A percentile compares a stretch with the other conserved stretches of the same genome.
phyloP scores from a whole-genome alignment of 1,139 yeast genomes.

The Protomyces inundatus region DNA sequence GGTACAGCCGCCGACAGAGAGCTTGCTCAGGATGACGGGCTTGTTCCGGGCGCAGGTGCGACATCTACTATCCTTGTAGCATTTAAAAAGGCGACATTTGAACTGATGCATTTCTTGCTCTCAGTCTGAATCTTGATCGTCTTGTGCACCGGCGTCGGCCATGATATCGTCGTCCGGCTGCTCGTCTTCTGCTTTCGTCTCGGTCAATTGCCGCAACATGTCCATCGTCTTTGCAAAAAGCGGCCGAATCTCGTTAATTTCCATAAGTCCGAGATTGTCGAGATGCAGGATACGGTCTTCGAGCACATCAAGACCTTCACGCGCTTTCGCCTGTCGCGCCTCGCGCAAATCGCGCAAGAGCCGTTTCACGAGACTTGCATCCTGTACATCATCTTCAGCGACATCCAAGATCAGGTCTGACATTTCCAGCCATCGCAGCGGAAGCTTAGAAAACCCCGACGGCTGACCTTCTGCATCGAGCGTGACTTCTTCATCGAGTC shows the following conservation, averaged over 20 bases:
- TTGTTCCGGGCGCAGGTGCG: conserved; percentile 4
- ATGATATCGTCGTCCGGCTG: conserved; percentile 1
- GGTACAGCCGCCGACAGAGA: conserved; percentile 30
- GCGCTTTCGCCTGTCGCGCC: conserved; percentile 70
- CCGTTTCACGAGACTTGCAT: conserved; percentile 59
- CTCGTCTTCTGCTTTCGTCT: conserved; percentile 12
- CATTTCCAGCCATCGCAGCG: conserved; percentile 83
- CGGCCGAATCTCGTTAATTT: conserved; percentile 82
- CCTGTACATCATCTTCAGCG: conserved; percentile 70
- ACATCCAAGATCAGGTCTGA: conserved; percentile 60
- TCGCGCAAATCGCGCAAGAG: conserved; percentile 79
- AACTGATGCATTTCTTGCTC: not conserved
- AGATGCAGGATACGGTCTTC: conserved; percentile 80
- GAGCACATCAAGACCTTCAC: conserved; percentile 69
- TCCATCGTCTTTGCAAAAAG: conserved; percentile 76
- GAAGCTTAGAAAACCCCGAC: conserved; percentile 56
- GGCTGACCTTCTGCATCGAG: conserved; percentile 43
- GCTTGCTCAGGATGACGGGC: conserved; percentile 30
- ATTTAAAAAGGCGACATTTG: too few species aligned
- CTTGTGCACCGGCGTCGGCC: conserved; percentile 2
- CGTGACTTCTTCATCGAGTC: conserved; percentile 63
- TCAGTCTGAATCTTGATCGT: conserved; percentile 1
- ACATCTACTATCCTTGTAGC: not conserved
- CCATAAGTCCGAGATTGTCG: conserved; percentile 76
- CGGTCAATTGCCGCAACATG: conserved; percentile 47